phyloP scores from a whole-genome alignment of 164 flowering plant species.

The Stephania cephalantha region DNA sequence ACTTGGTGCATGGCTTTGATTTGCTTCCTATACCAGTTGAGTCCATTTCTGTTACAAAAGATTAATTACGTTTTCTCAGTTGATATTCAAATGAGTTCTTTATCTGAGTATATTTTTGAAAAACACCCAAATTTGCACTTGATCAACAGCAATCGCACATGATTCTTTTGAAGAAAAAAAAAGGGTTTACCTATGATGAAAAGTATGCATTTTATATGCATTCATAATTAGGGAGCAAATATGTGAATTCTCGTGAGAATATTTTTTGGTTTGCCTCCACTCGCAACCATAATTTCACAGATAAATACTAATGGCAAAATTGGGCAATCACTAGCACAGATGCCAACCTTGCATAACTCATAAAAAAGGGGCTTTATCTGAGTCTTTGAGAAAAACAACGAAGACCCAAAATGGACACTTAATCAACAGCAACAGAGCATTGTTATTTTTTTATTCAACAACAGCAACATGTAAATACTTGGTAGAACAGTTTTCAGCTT shows the following conservation, averaged over 20 bases:
- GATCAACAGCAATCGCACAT: not conserved
- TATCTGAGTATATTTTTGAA: constrained; percentile 4
- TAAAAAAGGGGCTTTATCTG: no score
- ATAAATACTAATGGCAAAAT: not conserved
- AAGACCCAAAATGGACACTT: no score
- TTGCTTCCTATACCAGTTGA: constrained; percentile 99
- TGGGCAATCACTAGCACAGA: not conserved
- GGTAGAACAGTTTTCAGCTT: no score
- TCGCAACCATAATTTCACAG: not conserved
- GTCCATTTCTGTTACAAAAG: constrained; percentile 91
- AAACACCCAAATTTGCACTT: constrained; percentile 6
- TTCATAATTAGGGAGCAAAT: no score
- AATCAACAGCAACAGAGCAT: no score
- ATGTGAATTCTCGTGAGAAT: not conserved
- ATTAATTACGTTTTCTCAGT: constrained; percentile 53
- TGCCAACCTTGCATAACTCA: no score
- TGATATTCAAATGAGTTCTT: constrained; percentile 16
- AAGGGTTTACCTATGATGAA: not conserved
- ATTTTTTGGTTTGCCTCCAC: not conserved
- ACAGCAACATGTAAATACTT: no score
- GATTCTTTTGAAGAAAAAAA: not conserved
- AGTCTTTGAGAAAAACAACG: no score
- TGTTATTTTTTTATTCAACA: no score
- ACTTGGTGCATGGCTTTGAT: constrained; percentile 64
- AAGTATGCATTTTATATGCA: no score